Evolutionary conservation across 495 filamentous ascomycete genomes (phyloP).

Genomic region (Penicillium cinerascens): DNA sequence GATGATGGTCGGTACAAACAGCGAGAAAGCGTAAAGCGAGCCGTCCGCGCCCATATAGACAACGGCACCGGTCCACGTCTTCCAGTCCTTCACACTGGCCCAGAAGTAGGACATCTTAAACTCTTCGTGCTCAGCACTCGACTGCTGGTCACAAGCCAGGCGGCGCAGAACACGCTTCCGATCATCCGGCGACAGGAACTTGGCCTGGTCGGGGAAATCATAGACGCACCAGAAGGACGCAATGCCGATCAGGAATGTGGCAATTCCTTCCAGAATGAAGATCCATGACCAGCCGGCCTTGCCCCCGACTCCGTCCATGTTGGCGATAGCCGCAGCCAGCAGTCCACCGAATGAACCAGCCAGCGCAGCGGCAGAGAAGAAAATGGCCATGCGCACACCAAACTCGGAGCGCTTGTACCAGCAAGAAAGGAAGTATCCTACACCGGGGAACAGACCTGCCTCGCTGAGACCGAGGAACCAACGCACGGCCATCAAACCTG

Average conservation of each 20-base stretch:
- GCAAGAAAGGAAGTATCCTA: conserved; percentile 84
- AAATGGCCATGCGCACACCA: conserved; percentile 75
- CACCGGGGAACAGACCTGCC: conserved; percentile 81
- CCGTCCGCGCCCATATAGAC: conserved; percentile 74
- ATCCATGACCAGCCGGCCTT: conserved; percentile 81
- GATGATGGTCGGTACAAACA: conserved; percentile 89
- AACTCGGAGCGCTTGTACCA: conserved; percentile 85
- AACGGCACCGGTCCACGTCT: conserved; percentile 72
- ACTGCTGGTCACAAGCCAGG: conserved; percentile 72
- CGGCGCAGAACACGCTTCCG: conserved; percentile 69
- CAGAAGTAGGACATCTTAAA: conserved; percentile 76
- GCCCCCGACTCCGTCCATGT: conserved; percentile 68
- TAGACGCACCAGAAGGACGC: conserved; percentile 81
- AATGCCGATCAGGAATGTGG: conserved; percentile 70
- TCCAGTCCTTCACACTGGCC: conserved; percentile 77
- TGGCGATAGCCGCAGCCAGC: conserved; percentile 43
- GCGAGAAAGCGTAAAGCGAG: conserved; percentile 82
- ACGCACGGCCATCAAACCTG: conserved; percentile 75
- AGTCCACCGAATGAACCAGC: conserved; percentile 76
- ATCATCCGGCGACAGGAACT: conserved; percentile 70
- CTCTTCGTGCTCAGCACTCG: conserved; percentile 72
- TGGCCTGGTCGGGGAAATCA: conserved; percentile 83
- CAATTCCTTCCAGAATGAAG: conserved; percentile 67
- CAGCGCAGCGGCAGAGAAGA: conserved; percentile 84
- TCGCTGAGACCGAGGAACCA: conserved; percentile 85